These are phyloP conservation scores for Thuidium tamariscinum DNA, from an alignment of 225 moss, liverwort and hornwort genomes.

Conservation along the genomic window DNA sequence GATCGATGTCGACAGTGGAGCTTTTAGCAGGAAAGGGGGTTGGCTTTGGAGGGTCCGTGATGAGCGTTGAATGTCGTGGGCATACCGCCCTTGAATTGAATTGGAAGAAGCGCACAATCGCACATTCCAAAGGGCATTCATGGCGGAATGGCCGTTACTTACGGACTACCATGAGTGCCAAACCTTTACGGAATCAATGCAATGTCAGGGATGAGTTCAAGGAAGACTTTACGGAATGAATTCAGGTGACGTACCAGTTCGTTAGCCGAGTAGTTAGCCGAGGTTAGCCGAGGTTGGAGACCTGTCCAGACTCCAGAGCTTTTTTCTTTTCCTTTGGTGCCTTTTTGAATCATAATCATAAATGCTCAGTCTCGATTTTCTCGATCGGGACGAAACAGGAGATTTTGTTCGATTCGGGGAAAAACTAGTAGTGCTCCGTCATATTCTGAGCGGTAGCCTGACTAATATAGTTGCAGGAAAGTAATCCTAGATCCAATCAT, in stretches of 20 bases:
- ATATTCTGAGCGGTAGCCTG: background rate
- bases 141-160: background rate
- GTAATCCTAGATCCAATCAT: background rate
- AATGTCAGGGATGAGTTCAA: background rate
- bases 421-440: background rate
- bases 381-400: background rate
- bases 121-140: background rate
- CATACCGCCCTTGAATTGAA: background rate
- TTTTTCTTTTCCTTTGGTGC: background rate
- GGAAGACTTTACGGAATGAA: background rate
- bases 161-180: background rate
- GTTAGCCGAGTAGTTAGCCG: background rate
- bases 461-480: background rate
- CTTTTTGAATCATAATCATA: background rate
- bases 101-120: background rate
- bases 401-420: background rate
- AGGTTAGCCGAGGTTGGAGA: too few species aligned
- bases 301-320: background rate
- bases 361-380: background rate
- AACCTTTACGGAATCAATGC: background rate
- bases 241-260: background rate
- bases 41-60: background rate
- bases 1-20: background rate
- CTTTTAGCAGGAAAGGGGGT: background rate
- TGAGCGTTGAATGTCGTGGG: background rate